phyloP scores from a whole-genome alignment of 305 asterid species.

The Coffea humblotiana region DNA sequence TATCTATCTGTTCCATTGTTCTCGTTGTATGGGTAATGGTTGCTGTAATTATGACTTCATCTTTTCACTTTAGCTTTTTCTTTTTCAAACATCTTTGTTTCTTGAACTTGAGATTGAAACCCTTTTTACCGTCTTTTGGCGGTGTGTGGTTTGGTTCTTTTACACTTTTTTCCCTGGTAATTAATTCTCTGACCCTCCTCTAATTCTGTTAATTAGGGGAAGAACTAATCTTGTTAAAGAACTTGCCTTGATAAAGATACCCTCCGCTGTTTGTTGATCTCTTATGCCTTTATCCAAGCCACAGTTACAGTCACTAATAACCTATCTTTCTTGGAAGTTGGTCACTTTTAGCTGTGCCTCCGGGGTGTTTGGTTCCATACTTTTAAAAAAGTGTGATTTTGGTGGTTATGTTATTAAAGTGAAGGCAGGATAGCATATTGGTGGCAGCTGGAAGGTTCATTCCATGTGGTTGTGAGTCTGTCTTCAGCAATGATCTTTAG shows the following conservation, averaged over 20 bases:
- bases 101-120: conserved; percentile 10
- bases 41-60: conserved; percentile 76
- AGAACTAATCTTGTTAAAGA: not conserved
- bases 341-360: conserved; percentile 16
- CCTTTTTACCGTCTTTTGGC: not conserved
- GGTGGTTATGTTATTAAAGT: conserved; percentile 19
- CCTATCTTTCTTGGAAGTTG: conserved; percentile 27
- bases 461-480: conserved; percentile 9
- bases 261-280: not conserved
- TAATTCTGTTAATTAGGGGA: not conserved
- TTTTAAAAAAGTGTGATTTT: conserved; percentile 6
- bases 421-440: conserved; percentile 11
- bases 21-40: conserved; percentile 62
- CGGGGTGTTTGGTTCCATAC: not conserved
- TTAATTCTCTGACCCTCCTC: not conserved
- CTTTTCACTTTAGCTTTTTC: conserved; percentile 51
- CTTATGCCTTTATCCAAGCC: not conserved
- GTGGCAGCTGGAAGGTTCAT: conserved; percentile 16
- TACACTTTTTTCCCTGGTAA: not conserved
- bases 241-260: conserved; percentile 8
- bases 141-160: too few relatives aligned
- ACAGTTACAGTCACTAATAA: not conserved
- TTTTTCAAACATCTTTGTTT: conserved; percentile 31
- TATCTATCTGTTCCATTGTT: conserved; percentile 46
- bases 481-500: not conserved